phyloP scores from a whole-genome alignment of 441 rosid species.

The Pelargonium myrrhifolium region DNA sequence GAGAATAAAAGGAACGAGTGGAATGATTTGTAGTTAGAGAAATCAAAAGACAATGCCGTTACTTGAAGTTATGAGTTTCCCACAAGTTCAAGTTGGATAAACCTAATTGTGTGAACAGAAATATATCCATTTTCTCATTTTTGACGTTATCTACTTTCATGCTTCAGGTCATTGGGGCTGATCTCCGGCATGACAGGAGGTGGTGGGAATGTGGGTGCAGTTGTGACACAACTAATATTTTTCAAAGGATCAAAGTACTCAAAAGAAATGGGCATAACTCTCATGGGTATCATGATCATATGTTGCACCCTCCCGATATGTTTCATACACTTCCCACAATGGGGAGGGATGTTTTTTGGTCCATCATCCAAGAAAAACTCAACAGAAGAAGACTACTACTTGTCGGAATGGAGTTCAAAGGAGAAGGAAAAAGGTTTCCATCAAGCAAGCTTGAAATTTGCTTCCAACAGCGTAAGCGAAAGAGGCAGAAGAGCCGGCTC shows the following conservation, averaged over 20 bases:
- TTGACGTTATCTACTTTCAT: not conserved
- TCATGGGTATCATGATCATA: conserved; percentile 72
- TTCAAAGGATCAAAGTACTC: conserved; percentile 75
- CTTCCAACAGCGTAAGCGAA: conserved; percentile 58
- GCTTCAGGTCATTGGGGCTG: conserved; percentile 61
- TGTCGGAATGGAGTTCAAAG: conserved; percentile 56
- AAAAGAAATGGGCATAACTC: conserved; percentile 67
- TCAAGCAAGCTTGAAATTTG: conserved; percentile 53
- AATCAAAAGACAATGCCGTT: too few species aligned
- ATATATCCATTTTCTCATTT: too few species aligned
- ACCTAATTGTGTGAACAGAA: too few species aligned
- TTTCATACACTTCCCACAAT: conserved; percentile 65
- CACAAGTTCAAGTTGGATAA: too few species aligned
- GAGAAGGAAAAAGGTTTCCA: conserved; percentile 52
- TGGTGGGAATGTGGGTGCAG: conserved; percentile 85
- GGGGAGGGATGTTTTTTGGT: conserved; percentile 92
- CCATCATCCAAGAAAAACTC: conserved; percentile 36
- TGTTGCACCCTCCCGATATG: conserved; percentile 55
- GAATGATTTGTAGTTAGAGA: too few species aligned
- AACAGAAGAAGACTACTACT: conserved; percentile 69
- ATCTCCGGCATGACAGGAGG: conserved; percentile 87
- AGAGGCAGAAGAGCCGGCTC: conserved; percentile 34
- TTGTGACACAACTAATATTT: conserved; percentile 67
- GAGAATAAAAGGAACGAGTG: too few species aligned
- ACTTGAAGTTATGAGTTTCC: too few species aligned